Evolutionary conservation across 345 rosid genomes (phyloP), one percentile per base, ranked within the genome.

Genomic region (Boechera retrofracta): DNA sequence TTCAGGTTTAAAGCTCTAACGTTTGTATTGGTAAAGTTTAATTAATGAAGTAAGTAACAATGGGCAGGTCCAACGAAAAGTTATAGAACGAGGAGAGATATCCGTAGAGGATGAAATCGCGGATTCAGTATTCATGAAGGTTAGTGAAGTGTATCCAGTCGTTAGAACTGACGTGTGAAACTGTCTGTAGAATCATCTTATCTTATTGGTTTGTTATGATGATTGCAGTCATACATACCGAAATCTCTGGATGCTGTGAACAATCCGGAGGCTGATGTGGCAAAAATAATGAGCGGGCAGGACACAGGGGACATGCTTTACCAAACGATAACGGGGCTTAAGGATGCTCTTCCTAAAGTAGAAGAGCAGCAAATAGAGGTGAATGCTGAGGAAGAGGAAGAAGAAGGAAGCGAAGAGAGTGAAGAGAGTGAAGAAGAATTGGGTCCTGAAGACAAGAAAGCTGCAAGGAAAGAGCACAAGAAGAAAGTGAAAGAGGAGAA

Each of bases 401-500:
- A 32, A 0, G 83, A 66, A 0, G 86, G n/a, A 11, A 87, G 68
- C 0, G 89, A 36, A 9, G 89, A 75, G 10, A 88, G 78, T 49
- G 94, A 82, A 16, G 83, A 42, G 2, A 73, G 84, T 36, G 86
- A 77, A n/a, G 79, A 75, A 11, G 93, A 82, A 21, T 68, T 65
- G 72, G 79, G 70, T 65, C 79, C 84, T 18, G 73, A 33, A 11
- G 94, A 89, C 70, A 89, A 83, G 86, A 91, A 77, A 81, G 88
- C 96, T 8, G 97, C 97, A 0, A 88, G 98, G 81, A 95, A 95
- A 84, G 98, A 91, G 87, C 79, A 95, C 63, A 95, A 95, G 75
- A 95, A 88, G 97, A 95, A 89, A 81, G 98, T 95, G 2, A 95
- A 87, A 79, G 99, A 95, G 76, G 99, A 92, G 79, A 92, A 88